Evolutionary conservation across 805 yeast species (phyloP), one percentile per base, ranked within the genome.

Genomic region (Wickerhamiella azyma): DNA sequence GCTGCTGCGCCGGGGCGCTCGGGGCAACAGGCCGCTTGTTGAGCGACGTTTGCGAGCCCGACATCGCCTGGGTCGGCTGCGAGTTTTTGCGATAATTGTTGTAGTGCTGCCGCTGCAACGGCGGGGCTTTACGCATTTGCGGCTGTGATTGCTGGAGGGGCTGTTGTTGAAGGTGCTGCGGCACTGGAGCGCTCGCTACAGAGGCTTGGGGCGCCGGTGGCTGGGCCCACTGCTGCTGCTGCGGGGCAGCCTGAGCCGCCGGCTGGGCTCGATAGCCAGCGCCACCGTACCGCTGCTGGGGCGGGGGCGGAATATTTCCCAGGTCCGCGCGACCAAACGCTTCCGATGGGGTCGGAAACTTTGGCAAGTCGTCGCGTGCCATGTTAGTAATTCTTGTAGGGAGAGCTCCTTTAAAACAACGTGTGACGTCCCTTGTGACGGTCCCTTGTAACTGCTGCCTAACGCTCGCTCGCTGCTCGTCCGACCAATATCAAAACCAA

Each of bases 341-440:
- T 49, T 56, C 59, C 24, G 47, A 38, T 7, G 59, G 59, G 33
- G 58, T 55, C n/a, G 59, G 59, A 42, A 56, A 56, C 36, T 50
- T 43, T 11, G 55, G 52, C 48, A 56, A 41, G 21, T 56, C 58
- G 54, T 56, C 59, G 19, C 40, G 39, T 29, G 40, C 40, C 40
- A 42, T 36, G 26, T 16, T 19, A 33, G 19, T 17, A 35, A 35
- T 9, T 32, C 14, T 32, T n/a, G 16, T 9, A 14, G 37, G 18
- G 37, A 7, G 28, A 26, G 7, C 9, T 26, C 28, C 9, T n/a
- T n/a, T n/a, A n/a, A n/a, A n/a, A n/a, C n/a, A n/a, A n/a, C n/a
- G n/a, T n/a, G n/a, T n/a, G n/a, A n/a, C n/a, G n/a, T n/a, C n/a
- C n/a, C n/a, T n/a, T n/a, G n/a, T n/a, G n/a, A n/a, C n/a, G n/a